Evolutionary conservation across 129 eudicot species (phyloP).

Genomic region (Flaveria linearis): DNA sequence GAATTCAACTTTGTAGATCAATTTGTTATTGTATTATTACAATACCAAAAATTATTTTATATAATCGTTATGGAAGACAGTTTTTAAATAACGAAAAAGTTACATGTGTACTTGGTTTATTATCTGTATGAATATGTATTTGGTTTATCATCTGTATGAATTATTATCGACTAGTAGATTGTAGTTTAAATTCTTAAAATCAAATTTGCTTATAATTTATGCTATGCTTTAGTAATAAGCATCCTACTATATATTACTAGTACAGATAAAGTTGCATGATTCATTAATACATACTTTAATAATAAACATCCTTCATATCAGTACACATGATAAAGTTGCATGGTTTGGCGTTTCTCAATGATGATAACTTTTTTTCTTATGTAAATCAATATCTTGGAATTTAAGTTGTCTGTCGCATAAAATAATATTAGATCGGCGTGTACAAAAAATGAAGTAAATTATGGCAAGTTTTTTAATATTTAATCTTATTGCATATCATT

Average conservation of each 20-base stretch:
- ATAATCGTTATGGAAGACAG: background rate
- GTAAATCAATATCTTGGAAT: background rate
- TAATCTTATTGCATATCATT: background rate
- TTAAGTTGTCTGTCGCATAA: background rate
- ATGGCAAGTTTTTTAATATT: background rate
- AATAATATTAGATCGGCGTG: background rate
- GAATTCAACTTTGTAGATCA: constrained; percentile 27
- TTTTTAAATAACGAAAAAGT: no score
- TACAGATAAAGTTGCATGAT: background rate
- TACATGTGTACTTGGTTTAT: no score
- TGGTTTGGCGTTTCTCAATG: background rate
- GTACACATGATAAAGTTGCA: background rate
- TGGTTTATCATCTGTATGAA: no score
- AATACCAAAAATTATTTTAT: constrained; percentile 8
- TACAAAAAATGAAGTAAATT: background rate
- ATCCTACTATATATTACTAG: no score
- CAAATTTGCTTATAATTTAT: no score
- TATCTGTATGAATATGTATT: no score
- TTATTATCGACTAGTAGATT: no score
- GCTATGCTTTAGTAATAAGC: no score
- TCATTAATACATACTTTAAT: background rate
- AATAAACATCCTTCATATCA: background rate
- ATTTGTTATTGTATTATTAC: constrained; percentile 15
- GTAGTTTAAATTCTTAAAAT: no score
- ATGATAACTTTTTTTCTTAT: background rate